Evolutionary conservation across 2,329 filamentous ascomycete species (phyloP).

Genomic region (Tympanopsis confertula): DNA sequence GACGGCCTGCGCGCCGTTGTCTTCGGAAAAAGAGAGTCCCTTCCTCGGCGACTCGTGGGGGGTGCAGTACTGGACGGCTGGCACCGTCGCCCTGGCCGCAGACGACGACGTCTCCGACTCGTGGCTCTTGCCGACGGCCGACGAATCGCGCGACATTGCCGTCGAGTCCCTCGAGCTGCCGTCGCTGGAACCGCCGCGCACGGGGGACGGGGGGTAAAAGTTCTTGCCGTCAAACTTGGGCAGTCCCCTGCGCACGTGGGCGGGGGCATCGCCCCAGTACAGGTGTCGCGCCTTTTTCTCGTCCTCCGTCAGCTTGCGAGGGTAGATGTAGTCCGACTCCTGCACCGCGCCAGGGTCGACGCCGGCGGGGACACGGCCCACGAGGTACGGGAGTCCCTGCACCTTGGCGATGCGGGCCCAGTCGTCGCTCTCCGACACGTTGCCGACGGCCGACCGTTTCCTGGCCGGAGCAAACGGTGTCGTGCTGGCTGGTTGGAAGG

Average conservation of each 20-base stretch:
- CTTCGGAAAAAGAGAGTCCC: neutral
- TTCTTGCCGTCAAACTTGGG: constrained; percentile 56
- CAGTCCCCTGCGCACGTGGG: constrained; percentile 34
- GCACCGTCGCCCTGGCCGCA: too few relatives aligned
- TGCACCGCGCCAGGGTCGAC: constrained; percentile 25
- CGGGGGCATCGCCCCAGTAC: constrained; percentile 47
- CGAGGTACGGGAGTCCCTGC: constrained; percentile 33
- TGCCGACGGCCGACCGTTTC: neutral
- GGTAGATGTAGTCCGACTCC: constrained; percentile 39
- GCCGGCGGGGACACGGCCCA: constrained; percentile 36
- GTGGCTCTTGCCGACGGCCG: too few relatives aligned
- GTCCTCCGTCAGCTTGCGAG: constrained; percentile 42
- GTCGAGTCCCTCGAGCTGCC: neutral
- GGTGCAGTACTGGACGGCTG: too few relatives aligned
- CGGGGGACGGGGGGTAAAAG: constrained; percentile 47
- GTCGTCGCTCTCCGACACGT: neutral
- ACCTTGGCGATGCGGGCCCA: neutral
- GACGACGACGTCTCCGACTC: too few relatives aligned
- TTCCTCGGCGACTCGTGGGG: neutral
- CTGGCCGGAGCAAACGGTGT: neutral
- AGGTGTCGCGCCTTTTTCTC: constrained; percentile 45
- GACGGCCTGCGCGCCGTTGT: neutral
- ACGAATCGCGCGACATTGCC: neutral
- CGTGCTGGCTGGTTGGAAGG: neutral
- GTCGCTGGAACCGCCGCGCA: constrained; percentile 16